A percentile compares a stretch with the other conserved stretches of the same genome.
phyloP scores from a whole-genome alignment of 352 stramenopile genomes.

The Phytophthora ohioensis region DNA sequence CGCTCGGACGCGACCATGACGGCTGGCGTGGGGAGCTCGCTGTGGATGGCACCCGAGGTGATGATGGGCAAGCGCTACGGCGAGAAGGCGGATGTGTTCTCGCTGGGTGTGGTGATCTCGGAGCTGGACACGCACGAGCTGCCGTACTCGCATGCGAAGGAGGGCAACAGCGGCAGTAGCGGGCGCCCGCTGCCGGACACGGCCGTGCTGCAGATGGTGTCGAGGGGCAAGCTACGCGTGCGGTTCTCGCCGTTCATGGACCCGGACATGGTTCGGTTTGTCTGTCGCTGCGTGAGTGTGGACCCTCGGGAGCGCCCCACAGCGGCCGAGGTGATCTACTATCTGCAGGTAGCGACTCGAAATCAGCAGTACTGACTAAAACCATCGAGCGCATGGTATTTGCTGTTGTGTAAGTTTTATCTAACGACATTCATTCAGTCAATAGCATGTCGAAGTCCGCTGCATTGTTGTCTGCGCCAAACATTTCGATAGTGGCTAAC shows the following conservation, averaged over 20 bases:
- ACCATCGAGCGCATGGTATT: background rate
- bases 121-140: conserved; percentile 41
- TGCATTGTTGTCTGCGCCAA: too few species aligned
- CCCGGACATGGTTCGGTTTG: conserved; percentile 26
- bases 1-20: conserved; percentile 41
- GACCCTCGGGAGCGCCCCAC: conserved; percentile 31
- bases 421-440: background rate
- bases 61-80: conserved; percentile 50
- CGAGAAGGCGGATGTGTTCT: conserved; percentile 53
- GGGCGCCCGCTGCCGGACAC: conserved; percentile 21
- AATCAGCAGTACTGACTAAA: conserved; percentile 15
- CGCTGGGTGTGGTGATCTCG: conserved; percentile 39
- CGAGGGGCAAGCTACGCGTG: conserved; percentile 28
- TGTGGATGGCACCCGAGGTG: conserved; percentile 50
- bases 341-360: conserved; percentile 28
- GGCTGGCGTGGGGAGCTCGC: conserved; percentile 24
- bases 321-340: conserved; percentile 40
- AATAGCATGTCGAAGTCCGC: background rate
- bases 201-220: conserved; percentile 44
- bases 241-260: conserved; percentile 29
- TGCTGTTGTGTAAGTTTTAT: background rate
- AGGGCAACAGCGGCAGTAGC: conserved; percentile 9
- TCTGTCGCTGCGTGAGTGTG: conserved; percentile 28
- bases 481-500: background rate
- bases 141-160: conserved; percentile 22